Evolutionary conservation across 2,329 filamentous ascomycete species (phyloP), one percentile per base, ranked within the genome.

Genomic region (Alternaria arbusti): DNA sequence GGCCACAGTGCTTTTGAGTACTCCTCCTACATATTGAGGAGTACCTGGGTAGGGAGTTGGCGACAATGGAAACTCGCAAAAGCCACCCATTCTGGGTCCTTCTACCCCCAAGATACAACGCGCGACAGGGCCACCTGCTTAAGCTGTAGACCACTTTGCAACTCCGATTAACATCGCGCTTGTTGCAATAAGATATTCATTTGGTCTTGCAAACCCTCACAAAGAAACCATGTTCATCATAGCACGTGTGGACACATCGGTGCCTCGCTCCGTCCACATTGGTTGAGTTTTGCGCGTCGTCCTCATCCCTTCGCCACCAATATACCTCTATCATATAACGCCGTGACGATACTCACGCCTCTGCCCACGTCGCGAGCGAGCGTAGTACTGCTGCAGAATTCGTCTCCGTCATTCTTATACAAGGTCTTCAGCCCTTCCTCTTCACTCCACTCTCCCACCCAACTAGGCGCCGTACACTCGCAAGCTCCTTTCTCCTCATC

Each of bases 251-350:
- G 3, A 20, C 49, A 51, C 26, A 20, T 23, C 5, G 17, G 28
- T 23, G 12, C 20, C 49, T 36, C 49, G 32, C 49, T 36, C 12
- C 28, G 15, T 30, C 12, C 28, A 3, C 5, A 36, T 28, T 51
- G 49, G 6, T 36, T 51, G n/a, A 13, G 5, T 51, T 11, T 40
- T 40, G 36, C 36, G 1, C 36, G 36, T 40, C 36, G 11, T 32
- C 51, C 20, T 60, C 52, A 75, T 50, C 70, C 70, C 59, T 70
- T 77, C 58, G 80, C 79, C 6, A 81, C 69, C 59, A 84, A 54
- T 0, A 84, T 23, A 1, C 82, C 82, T 32, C 65, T 72, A 46
- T 81, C 81, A 64, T 84, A 84, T 40, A 84, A 65, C 1, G 81
- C 82, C 17, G 65, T 72, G 4, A 81, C 71, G 12, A 83, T 65